Base-by-base conservation (phyloP, 768 basidiomycete genomes). In the Cystofilobasidium capitatum region DNA sequence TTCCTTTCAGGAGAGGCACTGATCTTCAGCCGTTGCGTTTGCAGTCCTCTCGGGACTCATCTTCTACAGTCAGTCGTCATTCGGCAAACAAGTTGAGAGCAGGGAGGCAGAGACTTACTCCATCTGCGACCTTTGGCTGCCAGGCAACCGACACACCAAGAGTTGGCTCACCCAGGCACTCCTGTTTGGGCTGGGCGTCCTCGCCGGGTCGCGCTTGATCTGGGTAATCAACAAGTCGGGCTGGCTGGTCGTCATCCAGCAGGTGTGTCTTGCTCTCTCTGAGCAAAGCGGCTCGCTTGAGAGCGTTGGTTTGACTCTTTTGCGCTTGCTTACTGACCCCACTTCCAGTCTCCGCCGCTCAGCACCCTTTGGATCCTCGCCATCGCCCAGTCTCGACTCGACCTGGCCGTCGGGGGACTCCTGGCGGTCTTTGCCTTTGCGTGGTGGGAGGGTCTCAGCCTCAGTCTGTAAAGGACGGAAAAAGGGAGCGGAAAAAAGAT, bases 211-310 rank as follows among this genome's bases (percentile, higher is more conserved):
- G 1, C 44, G 68, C 8, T 58, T 69, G 35, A 65, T 69, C 45
- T 65, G 51, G 24, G 33, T 63, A n/a, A 35, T 69, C 68, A 69
- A 69, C 63, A 64, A 57, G 49, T 29, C 68, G 8, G 55, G 55
- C 17, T 69, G 57, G 57, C 37, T 69, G 2, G 45, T 59, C 24
- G 62, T 69, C 57, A 69, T 69, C 5, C 31, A 47, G 24, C 66
- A 68, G 62, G 66, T 63, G 35, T n/a, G 20, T 62, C 44, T 17
- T 45, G 31, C 47, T 36, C 24, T 12, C 10, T 4, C 20, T 49
- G 35, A 7, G 35, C 47, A 14, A 6, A 17, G 16, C 24, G 26
- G 31, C 47, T 24, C 6, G 24, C 22, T 29, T 5, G 12, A 22
- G 9, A 59, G 9, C 31, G 17, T 14, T 22, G 35, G 31, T 4